Base-by-base conservation (phyloP, 2,329 filamentous ascomycete genomes). In the Colletotrichum spinosum region DNA sequence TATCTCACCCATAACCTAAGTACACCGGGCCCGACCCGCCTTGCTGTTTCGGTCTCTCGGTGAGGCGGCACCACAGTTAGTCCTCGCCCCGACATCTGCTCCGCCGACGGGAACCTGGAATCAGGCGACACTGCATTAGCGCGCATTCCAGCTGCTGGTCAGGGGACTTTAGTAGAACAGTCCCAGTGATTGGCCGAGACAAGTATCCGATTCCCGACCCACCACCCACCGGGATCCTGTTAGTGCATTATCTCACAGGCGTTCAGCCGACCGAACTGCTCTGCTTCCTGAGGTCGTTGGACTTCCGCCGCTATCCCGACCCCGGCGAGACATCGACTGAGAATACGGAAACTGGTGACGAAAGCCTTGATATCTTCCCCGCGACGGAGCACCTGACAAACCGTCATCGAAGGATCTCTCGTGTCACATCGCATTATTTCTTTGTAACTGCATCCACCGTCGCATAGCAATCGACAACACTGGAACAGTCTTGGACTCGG, bases 121-220 rank as follows among this genome's bases (percentile, higher is more conserved):
- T 55, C 58, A 61, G 51, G 51, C 44, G 55, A 59, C 45, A 61
- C 68, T 66, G 56, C 41, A 37, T 68, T 69, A 60, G 68, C 67
- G 60, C 57, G 39, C 33, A 45, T 49, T 25, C 60, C 70, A 55
- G 69, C 68, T 68, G 69, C 69, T 62, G 58, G 34, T 12, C 34
- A 64, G 51, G 48, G 42, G 49, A 41, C 54, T 48, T 17, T 15
- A 13, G 11, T 37, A 25, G 50, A 33, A 48, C 11, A 15, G n/a
- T 37, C 12, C 25, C 35, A 46, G 38, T 60, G 55, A 60, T 60
- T 45, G 55, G 56, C 41, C 13, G 12, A 60, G 25, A 34, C 33
- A 8, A 17, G 12, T 42, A 39, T 38, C 60, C 45, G 60, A 54
- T n/a, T 48, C 48, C 57, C 57, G 57, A 55, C 48, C 7, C 25